phyloP scores from a whole-genome alignment of 2,329 filamentous ascomycete species.

The Aspergillus ochraceoroseus region DNA sequence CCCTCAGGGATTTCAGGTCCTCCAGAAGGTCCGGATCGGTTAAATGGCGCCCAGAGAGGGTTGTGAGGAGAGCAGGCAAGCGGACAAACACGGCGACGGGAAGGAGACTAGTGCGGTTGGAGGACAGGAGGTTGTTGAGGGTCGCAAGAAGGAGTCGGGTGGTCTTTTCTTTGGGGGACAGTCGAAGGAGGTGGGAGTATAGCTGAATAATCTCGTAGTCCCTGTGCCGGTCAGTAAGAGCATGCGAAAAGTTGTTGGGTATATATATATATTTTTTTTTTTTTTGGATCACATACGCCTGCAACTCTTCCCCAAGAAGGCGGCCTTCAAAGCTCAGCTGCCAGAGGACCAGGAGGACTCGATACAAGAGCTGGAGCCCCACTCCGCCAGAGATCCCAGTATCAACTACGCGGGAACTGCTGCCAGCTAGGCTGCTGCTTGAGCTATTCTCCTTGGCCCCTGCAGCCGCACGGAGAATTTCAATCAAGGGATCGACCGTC shows the following conservation, averaged over 20 bases:
- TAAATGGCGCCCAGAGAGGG: slow-evolving; percentile 51
- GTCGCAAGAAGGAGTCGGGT: slow-evolving; percentile 87
- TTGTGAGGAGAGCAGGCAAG: slow-evolving; percentile 60
- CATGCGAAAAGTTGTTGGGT: too few relatives aligned
- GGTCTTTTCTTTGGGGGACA: slow-evolving; percentile 97
- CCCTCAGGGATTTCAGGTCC: slow-evolving; percentile 47
- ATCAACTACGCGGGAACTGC: slow-evolving; percentile 63
- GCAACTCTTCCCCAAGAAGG: slow-evolving; percentile 69
- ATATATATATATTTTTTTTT: slow-evolving; percentile 1
- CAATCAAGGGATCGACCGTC: slow-evolving; percentile 73
- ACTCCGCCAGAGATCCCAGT: slow-evolving; percentile 66
- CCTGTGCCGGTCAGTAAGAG: slow-evolving; percentile 44
- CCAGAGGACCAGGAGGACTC: slow-evolving; percentile 90
- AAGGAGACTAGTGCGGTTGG: slow-evolving; percentile 63
- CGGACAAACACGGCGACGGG: slow-evolving; percentile 82
- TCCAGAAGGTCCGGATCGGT: slow-evolving; percentile 49
- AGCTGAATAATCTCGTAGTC: slow-evolving; percentile 89
- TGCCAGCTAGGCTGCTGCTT: slow-evolving; percentile 52
- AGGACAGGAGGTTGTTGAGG: slow-evolving; percentile 77
- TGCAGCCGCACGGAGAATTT: slow-evolving; percentile 70
- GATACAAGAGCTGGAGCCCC: slow-evolving; percentile 86
- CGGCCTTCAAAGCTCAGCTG: slow-evolving; percentile 85
- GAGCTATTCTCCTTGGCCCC: slow-evolving; percentile 67
- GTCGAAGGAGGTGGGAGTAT: slow-evolving; percentile 83
- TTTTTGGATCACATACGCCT: slow-evolving; percentile 43